Conservation (phyloP, 306 rosid species). For the Ormosia emarginata region DNA sequence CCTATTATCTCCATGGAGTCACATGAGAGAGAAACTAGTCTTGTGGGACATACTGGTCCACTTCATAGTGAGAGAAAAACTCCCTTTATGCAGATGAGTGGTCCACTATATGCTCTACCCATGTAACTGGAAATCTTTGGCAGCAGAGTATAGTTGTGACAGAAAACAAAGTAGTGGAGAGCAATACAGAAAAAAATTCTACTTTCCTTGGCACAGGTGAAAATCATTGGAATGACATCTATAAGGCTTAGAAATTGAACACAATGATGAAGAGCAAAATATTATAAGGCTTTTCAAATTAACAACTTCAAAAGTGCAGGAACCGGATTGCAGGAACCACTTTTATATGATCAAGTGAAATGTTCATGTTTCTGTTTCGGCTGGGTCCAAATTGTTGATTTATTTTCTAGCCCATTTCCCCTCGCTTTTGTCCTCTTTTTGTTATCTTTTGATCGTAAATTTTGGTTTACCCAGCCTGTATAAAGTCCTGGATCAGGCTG, state of each 20-base stretch:
- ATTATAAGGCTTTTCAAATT: background rate
- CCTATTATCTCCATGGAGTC: conserved; percentile 47
- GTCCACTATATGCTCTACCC: conserved; percentile 44
- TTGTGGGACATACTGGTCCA: conserved; percentile 80
- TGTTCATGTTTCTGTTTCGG: background rate
- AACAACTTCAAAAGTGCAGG: conserved; percentile 6
- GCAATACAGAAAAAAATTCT: conserved; percentile 32
- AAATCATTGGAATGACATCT: conserved; percentile 39
- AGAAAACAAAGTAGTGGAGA: conserved; percentile 34
- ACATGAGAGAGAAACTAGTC: conserved; percentile 42
- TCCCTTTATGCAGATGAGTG: conserved; percentile 64
- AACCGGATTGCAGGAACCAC: background rate
- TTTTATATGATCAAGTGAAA: background rate
- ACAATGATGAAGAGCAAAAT: conserved; percentile 8
- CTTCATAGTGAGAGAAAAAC: conserved; percentile 46
- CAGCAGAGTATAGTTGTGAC: conserved; percentile 17
- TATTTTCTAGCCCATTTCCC: background rate
- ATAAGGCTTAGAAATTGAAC: background rate
- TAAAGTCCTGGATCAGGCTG: background rate
- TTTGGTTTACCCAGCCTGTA: background rate
- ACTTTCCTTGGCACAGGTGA: conserved; percentile 15
- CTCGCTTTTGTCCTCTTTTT: too few species aligned
- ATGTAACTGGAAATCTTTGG: conserved; percentile 33
- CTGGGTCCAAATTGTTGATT: background rate
- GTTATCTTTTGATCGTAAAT: background rate